Conservation (phyloP, 768 basidiomycete genomes). For the Cystobasidium ongulense region DNA sequence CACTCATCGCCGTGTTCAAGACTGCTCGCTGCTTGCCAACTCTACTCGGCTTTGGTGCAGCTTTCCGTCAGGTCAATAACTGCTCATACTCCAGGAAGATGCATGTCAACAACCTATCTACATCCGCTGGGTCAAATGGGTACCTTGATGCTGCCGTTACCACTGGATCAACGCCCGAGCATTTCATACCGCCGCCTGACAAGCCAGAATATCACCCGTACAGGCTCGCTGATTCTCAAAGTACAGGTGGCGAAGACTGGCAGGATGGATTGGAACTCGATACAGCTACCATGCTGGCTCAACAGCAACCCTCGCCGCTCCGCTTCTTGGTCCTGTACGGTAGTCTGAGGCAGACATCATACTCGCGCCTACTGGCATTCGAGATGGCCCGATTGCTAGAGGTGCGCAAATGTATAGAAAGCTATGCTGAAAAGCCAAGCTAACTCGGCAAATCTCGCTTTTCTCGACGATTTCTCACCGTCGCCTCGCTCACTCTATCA, state of each 20-base stretch:
- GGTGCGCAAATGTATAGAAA: not conserved
- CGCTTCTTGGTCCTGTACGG: slow-evolving; percentile 45
- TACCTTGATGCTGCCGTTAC: not conserved
- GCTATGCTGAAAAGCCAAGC: not conserved
- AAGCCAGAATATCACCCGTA: slow-evolving; percentile 15
- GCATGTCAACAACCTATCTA: too few species aligned
- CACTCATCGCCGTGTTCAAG: too few species aligned
- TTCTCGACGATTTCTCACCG: not conserved
- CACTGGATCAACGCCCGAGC: slow-evolving; percentile 9
- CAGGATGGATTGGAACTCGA: slow-evolving; percentile 41
- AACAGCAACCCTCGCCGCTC: slow-evolving; percentile 5
- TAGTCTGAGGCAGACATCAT: slow-evolving; percentile 44
- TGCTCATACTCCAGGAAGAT: too few species aligned
- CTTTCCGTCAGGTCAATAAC: too few species aligned
- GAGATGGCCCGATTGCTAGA: slow-evolving; percentile 44
- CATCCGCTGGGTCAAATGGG: too few species aligned
- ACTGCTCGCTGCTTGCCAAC: too few species aligned
- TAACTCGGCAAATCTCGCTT: not conserved
- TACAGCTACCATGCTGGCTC: slow-evolving; percentile 34
- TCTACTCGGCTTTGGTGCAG: too few species aligned
- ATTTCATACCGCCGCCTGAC: slow-evolving; percentile 19
- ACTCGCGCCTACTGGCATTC: slow-evolving; percentile 44
- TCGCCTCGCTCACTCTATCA: not conserved
- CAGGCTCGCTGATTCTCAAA: not conserved
- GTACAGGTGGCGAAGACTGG: slow-evolving; percentile 40